Conservation (phyloP, 345 rosid genomes). For the Boechera stricta region DNA sequence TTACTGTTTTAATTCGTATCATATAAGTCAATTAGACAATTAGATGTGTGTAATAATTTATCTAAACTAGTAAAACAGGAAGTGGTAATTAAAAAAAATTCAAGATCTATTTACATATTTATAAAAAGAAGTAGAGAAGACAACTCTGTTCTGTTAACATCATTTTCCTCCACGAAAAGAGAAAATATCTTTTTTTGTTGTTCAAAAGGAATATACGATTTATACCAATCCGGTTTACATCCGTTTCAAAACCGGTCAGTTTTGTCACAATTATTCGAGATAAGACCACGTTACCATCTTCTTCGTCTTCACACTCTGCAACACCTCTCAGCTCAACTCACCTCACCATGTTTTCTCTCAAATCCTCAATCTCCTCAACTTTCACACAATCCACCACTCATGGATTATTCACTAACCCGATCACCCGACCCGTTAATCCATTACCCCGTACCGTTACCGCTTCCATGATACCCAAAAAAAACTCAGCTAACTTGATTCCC, state of each 20-base stretch:
- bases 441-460: constrained; percentile 30
- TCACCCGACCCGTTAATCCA: constrained; percentile 39
- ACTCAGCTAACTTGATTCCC: constrained; percentile 37
- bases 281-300: constrained; percentile 34
- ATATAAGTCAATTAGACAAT: too few species aligned
- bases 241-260: constrained; percentile 6
- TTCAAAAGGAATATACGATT: constrained; percentile 22
- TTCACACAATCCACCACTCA: constrained; percentile 45
- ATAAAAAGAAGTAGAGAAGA: too few species aligned
- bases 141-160: neutral
- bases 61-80: too few species aligned
- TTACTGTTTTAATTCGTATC: too few species aligned
- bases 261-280: constrained; percentile 22
- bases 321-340: constrained; percentile 39
- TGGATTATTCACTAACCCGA: constrained; percentile 27
- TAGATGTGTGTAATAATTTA: too few species aligned
- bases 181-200: neutral
- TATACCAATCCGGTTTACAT: constrained; percentile 30
- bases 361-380: constrained; percentile 46
- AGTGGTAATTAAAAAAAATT: too few species aligned
- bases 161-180: constrained; percentile 1
- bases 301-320: constrained; percentile 45
- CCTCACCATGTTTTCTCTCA: constrained; percentile 46
- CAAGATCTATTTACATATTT: too few species aligned
- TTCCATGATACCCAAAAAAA: constrained; percentile 32